Evolutionary conservation across 208 protist genomes (phyloP), one percentile per base, ranked within the genome.

Genomic region (Trypanosoma theileri): DNA sequence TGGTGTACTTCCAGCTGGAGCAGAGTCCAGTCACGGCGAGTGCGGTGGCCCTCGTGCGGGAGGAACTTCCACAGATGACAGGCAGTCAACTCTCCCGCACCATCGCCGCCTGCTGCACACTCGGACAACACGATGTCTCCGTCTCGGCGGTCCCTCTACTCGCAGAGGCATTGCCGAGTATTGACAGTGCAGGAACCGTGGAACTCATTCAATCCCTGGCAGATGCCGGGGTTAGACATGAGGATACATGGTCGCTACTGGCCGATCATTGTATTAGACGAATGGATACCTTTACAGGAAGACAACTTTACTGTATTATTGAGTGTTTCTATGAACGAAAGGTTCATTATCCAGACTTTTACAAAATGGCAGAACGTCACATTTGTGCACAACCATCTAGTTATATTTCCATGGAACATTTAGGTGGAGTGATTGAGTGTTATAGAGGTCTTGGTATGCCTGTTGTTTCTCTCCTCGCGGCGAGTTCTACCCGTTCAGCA

Each of bases 341-440:
- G 13, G 63, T 93, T 8, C 76, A 88, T 57, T 91, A 89, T 71
- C 83, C 81, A 4, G 84, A 92, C 50, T 92, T 95, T 69, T 95
- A 88, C 72, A 71, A 84, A 4, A 87, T 85, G 13, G 81, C 77
- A 31, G 81, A 91, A 73, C 64, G 80, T 4, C 75, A 92, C 76
- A 80, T 95, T 59, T 75, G 63, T 26, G 53, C 69, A 2, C 73
- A 79, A 54, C 60, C 69, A n/a, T 63, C 80, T 4, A 66, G 58
- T 16, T 93, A 81, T 65, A 71, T 94, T 35, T 77, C 82, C 1
- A 60, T 78, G 17, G 70, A 78, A n/a, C 75, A 91, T 66, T 67
- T 92, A 28, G 67, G 80, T 59, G 68, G 77, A 41, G 45, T 95
- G 0, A 79, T 92, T 52, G 69, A 80, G 35, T 89, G 78, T 71